Conservation (phyloP, 805 yeast species). For the Isabelozyma heimii region DNA sequence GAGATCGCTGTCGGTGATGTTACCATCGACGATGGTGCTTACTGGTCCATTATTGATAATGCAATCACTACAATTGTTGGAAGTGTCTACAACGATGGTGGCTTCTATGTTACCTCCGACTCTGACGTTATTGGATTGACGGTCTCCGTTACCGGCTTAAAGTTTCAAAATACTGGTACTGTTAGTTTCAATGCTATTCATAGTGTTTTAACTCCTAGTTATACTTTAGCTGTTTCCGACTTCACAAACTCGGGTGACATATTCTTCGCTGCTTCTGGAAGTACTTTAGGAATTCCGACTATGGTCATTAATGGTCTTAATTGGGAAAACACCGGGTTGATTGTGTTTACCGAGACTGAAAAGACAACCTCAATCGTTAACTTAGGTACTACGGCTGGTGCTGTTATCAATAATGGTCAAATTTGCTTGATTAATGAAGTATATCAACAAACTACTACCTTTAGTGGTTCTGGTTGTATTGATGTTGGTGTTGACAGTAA, state of each 20-base stretch:
- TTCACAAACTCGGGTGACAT: constrained; percentile 23
- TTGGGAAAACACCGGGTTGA: constrained; percentile 14
- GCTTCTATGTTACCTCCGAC: constrained; percentile 19
- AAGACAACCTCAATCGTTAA: constrained; percentile 17
- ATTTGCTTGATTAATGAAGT: constrained; percentile 22
- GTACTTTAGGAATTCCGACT: constrained; percentile 6
- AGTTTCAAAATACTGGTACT: constrained; percentile 15
- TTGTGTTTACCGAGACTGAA: constrained; percentile 17
- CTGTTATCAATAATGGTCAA: constrained; percentile 17
- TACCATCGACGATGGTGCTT: constrained; percentile 9
- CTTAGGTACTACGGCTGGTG: constrained; percentile 5
- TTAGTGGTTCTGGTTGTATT: constrained; percentile 27
- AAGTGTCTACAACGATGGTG: constrained; percentile 15
- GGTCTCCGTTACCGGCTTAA: constrained; percentile 12
- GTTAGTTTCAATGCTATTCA: constrained; percentile 20
- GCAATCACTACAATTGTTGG: constrained; percentile 19
- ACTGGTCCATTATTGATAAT: constrained; percentile 19
- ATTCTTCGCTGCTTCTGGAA: constrained; percentile 15
- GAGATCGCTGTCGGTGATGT: constrained; percentile 13
- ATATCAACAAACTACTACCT: constrained; percentile 18
- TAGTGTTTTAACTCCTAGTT: constrained; percentile 14
- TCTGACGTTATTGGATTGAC: constrained; percentile 12
- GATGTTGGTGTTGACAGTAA: constrained; percentile 11
- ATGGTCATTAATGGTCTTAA: constrained; percentile 8
- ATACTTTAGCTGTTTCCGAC: constrained; percentile 5